Conservation (phyloP, 1,139 yeast genomes). For the Diutina mesorugosa region DNA sequence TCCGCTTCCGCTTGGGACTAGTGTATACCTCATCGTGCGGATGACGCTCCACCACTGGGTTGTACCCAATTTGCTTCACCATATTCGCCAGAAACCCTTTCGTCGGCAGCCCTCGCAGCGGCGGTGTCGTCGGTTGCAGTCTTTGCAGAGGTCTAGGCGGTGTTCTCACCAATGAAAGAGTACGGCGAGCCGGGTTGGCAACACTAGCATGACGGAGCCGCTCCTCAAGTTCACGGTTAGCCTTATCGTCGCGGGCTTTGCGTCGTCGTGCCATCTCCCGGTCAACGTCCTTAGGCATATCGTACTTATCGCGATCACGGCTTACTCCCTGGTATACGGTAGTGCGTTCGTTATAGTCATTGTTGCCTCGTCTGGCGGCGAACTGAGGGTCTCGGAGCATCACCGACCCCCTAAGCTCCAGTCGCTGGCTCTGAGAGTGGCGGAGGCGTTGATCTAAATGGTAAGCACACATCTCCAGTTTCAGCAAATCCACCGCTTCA, state of each 20-base stretch:
- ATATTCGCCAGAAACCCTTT: background rate
- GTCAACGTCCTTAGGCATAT: background rate
- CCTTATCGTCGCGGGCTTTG: background rate
- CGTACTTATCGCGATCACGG: background rate
- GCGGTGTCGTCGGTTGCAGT: background rate
- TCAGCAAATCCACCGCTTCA: constrained; percentile 42
- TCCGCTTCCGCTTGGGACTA: background rate
- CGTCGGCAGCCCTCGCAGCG: background rate
- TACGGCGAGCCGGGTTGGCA: background rate
- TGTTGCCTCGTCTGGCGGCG: background rate
- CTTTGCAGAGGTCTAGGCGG: background rate
- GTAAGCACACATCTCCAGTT: constrained; percentile 49
- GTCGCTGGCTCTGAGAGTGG: background rate
- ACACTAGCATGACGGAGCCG: background rate
- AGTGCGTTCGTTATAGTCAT: background rate
- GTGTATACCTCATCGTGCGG: background rate
- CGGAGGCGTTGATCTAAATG: constrained; percentile 22
- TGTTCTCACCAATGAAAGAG: background rate
- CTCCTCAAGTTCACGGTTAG: background rate
- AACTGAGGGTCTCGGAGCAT: background rate
- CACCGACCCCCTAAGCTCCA: constrained; percentile 1
- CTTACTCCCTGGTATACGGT: background rate
- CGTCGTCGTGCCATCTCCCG: background rate
- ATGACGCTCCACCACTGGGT: background rate
- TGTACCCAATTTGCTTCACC: background rate